Conservation (phyloP, 2,329 filamentous ascomycete genomes). For the Penicillium concentricum region DNA sequence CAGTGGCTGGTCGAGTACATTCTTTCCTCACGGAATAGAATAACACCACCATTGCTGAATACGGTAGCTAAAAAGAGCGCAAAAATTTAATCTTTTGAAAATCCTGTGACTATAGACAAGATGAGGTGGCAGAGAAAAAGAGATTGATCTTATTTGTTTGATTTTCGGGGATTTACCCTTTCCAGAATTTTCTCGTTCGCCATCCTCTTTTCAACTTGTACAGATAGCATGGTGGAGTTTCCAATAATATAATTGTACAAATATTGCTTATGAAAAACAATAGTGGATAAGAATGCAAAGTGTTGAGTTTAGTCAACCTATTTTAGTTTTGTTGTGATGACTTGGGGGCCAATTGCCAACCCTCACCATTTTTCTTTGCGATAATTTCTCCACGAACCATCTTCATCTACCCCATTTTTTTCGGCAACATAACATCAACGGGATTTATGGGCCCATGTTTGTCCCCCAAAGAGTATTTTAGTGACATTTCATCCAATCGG, state of each 20-base stretch:
- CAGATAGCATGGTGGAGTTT: background rate
- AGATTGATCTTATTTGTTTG: background rate
- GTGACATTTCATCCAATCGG: background rate
- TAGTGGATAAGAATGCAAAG: background rate
- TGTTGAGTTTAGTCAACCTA: background rate
- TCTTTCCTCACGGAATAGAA: background rate
- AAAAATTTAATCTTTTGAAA: background rate
- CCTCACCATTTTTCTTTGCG: background rate
- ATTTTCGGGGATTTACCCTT: background rate
- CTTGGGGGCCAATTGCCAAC: background rate
- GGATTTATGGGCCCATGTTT: background rate
- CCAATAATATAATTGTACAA: background rate
- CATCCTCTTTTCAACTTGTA: background rate
- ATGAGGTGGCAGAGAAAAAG: background rate
- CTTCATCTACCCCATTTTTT: background rate
- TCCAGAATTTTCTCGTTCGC: background rate
- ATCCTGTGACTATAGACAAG: background rate
- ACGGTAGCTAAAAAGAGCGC: too few relatives aligned
- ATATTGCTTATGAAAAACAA: background rate
- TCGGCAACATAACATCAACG: background rate
- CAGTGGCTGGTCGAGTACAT: constrained; percentile 19
- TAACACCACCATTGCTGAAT: background rate
- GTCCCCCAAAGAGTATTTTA: background rate
- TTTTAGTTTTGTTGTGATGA: background rate
- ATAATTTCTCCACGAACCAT: background rate